These are phyloP conservation scores for Exophiala calicioides DNA, from an alignment of 2,329 filamentous ascomycete genomes.

Conservation along the genomic window DNA sequence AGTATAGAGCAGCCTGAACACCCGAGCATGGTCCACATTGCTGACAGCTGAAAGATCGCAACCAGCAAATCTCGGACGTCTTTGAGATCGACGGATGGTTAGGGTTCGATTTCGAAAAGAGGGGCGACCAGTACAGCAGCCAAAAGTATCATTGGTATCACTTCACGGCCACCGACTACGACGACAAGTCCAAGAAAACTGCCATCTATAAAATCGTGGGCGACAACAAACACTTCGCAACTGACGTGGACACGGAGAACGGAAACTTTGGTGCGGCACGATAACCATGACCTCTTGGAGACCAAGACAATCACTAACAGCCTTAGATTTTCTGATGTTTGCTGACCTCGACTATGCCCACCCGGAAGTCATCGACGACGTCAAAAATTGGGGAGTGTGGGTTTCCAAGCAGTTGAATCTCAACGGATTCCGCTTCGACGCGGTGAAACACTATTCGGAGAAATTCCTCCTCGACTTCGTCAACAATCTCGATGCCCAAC, in stretches of 20 bases:
- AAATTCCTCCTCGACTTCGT: slow-evolving; percentile 61
- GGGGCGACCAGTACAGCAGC: slow-evolving; percentile 56
- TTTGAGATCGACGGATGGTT: slow-evolving; percentile 66
- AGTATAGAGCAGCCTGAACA: slow-evolving; percentile 16
- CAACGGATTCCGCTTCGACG: slow-evolving; percentile 65
- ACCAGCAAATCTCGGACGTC: slow-evolving; percentile 50
- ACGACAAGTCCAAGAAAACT: slow-evolving; percentile 54
- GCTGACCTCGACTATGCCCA: slow-evolving; percentile 63
- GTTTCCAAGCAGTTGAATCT: slow-evolving; percentile 59
- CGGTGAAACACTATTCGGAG: slow-evolving; percentile 65
- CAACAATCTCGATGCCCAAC: slow-evolving; percentile 50
- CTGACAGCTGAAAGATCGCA: slow-evolving; percentile 46
- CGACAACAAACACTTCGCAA: slow-evolving; percentile 59
- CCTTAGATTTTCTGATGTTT: slow-evolving; percentile 76
- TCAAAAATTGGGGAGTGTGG: slow-evolving; percentile 65
- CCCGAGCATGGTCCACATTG: neutral
- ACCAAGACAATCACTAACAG: slow-evolving; percentile 42
- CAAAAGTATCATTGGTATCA: slow-evolving; percentile 63
- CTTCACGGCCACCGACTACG: slow-evolving; percentile 64
- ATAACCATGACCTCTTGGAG: slow-evolving; percentile 41
- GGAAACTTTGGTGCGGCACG: slow-evolving; percentile 54
- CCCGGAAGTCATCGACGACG: slow-evolving; percentile 59
- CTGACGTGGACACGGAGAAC: slow-evolving; percentile 57
- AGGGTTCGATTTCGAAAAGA: slow-evolving; percentile 61
- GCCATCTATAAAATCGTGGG: slow-evolving; percentile 64